phyloP scores from a whole-genome alignment of 2,329 filamentous ascomycete genomes.

The Akanthomyces dipterigenus region DNA sequence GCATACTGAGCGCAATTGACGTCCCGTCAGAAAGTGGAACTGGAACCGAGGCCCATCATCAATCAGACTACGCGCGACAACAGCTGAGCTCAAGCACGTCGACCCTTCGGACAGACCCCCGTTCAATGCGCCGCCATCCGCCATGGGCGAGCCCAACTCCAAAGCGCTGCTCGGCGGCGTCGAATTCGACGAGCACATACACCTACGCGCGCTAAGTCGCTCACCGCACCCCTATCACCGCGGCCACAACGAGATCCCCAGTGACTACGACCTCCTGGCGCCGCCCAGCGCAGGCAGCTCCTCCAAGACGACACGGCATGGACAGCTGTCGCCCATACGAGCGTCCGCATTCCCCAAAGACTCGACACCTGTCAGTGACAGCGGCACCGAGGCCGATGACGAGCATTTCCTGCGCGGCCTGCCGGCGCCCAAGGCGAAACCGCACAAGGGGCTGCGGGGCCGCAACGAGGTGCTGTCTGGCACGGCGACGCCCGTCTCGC shows the following conservation, averaged over 20 bases:
- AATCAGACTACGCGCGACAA: background rate
- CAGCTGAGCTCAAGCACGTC: background rate
- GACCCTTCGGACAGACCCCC: background rate
- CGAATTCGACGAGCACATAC: constrained; percentile 30
- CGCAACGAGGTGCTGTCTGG: constrained; percentile 48
- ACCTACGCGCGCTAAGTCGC: constrained; percentile 46
- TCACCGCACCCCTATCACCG: constrained; percentile 64
- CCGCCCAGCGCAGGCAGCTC: background rate
- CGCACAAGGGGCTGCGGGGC: constrained; percentile 72
- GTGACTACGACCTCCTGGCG: constrained; percentile 36
- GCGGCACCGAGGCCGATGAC: constrained; percentile 91
- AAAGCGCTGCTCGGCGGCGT: constrained; percentile 27
- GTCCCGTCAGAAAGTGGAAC: background rate
- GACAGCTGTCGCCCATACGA: constrained; percentile 19
- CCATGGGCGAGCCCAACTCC: constrained; percentile 42
- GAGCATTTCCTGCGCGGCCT: constrained; percentile 82
- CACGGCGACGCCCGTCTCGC: constrained; percentile 49
- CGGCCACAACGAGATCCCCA: constrained; percentile 48
- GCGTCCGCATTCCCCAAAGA: constrained; percentile 37
- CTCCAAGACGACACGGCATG: constrained; percentile 6
- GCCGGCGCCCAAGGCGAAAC: constrained; percentile 66
- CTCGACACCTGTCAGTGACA: constrained; percentile 67
- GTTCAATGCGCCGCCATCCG: constrained; percentile 18
- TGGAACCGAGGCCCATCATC: background rate
- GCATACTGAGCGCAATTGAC: background rate